Evolutionary conservation across 2,329 filamentous ascomycete species (phyloP), one percentile per base, ranked within the genome.

Genomic region (Scytalidium sp.): DNA sequence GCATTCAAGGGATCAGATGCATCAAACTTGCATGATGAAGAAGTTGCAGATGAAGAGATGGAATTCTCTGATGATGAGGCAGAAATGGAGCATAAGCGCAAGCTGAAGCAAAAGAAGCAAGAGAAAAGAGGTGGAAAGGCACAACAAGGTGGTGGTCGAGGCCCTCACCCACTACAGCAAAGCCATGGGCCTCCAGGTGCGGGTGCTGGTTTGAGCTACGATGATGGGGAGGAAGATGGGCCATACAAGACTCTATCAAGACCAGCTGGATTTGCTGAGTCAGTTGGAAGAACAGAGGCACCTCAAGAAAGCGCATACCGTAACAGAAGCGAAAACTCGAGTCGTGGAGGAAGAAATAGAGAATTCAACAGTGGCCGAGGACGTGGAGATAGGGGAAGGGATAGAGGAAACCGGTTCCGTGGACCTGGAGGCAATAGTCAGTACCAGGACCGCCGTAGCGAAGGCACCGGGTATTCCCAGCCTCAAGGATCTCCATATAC

Each of bases 31-130:
- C 88, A 96, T 67, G 94, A 97, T 59, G 94, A 99, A 67, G 93
- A 97, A 70, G 80, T 91, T 7, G 84, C 73, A 15, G 86, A 88
- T 25, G 89, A 96, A 32, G 93, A 97, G 65, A 81, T 90, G 59
- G 94, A 97, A 64, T 97, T 97, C 67, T 97, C 93, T 0, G 94
- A 99, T 59, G 94, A 99, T 61, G 94, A 99, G 70, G 88, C 89
- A 59, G 94, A 99, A 69, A 87, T 87, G 7, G 89, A 91, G 60
- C 83, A 90, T 65, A 95, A 87, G 71, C 74, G 80, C 50, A 78
- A 79, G 52, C 60, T 83, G 46, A 91, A 91, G 69, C 78, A 84
- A 55, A 86, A 85, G 70, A 83, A 79, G 59, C 72, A 75, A 8
- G 69, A 86, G 68, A 82, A 79, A 60, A 72, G 75, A 19, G 69